Conservation (phyloP, 2,329 filamentous ascomycete genomes). For the Incumbomyces lentus region DNA sequence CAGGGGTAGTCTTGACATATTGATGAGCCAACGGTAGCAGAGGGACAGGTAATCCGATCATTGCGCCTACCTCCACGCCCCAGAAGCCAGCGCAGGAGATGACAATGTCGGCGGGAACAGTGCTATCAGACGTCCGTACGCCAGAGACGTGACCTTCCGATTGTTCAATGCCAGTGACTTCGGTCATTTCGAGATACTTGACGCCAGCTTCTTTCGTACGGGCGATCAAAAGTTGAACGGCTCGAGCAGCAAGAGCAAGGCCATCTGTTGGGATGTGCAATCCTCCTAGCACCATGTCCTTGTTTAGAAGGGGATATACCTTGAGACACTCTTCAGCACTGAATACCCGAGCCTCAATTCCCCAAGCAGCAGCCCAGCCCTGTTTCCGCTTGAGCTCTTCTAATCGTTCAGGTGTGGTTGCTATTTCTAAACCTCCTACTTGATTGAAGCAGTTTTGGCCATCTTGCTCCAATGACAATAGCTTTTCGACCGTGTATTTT, state of each 20-base stretch:
- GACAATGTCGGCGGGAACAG: slow-evolving; percentile 48
- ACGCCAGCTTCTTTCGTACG: slow-evolving; percentile 50
- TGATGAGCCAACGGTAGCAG: slow-evolving; percentile 53
- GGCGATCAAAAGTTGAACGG: slow-evolving; percentile 51
- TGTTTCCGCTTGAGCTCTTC: slow-evolving; percentile 54
- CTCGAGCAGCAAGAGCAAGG: slow-evolving; percentile 50
- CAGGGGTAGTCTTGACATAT: slow-evolving; percentile 51
- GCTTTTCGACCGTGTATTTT: slow-evolving; percentile 52
- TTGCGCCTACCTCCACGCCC: slow-evolving; percentile 54
- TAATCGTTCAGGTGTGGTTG: slow-evolving; percentile 48
- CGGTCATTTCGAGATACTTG: slow-evolving; percentile 45
- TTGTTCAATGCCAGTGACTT: slow-evolving; percentile 48
- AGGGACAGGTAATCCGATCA: slow-evolving; percentile 49
- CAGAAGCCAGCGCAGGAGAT: slow-evolving; percentile 56
- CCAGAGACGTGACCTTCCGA: slow-evolving; percentile 44
- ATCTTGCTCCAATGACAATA: slow-evolving; percentile 42
- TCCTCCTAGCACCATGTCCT: slow-evolving; percentile 46
- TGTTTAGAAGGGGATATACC: slow-evolving; percentile 46
- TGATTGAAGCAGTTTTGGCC: slow-evolving; percentile 48
- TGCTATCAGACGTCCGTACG: slow-evolving; percentile 41
- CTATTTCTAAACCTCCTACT: slow-evolving; percentile 52
- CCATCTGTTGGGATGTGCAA: slow-evolving; percentile 52
- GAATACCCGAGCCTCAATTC: slow-evolving; percentile 45
- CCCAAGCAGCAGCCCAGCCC: slow-evolving; percentile 52
- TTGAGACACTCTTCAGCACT: slow-evolving; percentile 42